These are phyloP conservation scores for Xylariales sp. DNA, from an alignment of 2,329 filamentous ascomycete species.

Conservation along the genomic window DNA sequence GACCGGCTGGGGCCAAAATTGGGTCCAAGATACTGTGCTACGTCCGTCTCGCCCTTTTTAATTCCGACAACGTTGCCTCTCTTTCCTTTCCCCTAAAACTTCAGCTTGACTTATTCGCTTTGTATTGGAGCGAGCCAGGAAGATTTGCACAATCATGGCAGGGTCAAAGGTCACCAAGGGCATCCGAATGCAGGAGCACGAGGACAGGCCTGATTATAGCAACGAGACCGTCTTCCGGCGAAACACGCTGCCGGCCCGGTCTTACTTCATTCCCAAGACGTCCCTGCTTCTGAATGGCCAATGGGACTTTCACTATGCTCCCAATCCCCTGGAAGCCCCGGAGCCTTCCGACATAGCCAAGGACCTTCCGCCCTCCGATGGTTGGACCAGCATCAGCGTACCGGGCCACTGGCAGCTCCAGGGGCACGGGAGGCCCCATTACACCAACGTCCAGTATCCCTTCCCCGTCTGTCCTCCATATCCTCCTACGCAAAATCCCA, in stretches of 20 bases:
- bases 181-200: too few relatives aligned
- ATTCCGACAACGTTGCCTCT: too few relatives aligned
- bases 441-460: slow-evolving; percentile 64
- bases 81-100: too few relatives aligned
- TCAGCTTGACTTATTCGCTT: too few relatives aligned
- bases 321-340: slow-evolving; percentile 41
- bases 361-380: not conserved
- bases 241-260: slow-evolving; percentile 47
- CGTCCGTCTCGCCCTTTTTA: too few relatives aligned
- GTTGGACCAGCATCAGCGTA: slow-evolving; percentile 53
- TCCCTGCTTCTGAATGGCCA: slow-evolving; percentile 47
- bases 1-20: too few relatives aligned
- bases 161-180: too few relatives aligned
- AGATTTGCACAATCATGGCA: too few relatives aligned
- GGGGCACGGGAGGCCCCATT: slow-evolving; percentile 62
- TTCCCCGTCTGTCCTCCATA: slow-evolving; percentile 62
- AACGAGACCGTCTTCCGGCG: slow-evolving; percentile 48
- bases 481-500: slow-evolving; percentile 59
- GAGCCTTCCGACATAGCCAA: slow-evolving; percentile 22
- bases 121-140: too few relatives aligned
- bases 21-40: too few relatives aligned
- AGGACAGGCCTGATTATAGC: slow-evolving; percentile 36
- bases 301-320: slow-evolving; percentile 52
- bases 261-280: slow-evolving; percentile 48
- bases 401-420: slow-evolving; percentile 69